These are phyloP conservation scores for Protomyces arabidopsidicola DNA, from an alignment of 1,139 yeast genomes.

Conservation along the genomic window DNA sequence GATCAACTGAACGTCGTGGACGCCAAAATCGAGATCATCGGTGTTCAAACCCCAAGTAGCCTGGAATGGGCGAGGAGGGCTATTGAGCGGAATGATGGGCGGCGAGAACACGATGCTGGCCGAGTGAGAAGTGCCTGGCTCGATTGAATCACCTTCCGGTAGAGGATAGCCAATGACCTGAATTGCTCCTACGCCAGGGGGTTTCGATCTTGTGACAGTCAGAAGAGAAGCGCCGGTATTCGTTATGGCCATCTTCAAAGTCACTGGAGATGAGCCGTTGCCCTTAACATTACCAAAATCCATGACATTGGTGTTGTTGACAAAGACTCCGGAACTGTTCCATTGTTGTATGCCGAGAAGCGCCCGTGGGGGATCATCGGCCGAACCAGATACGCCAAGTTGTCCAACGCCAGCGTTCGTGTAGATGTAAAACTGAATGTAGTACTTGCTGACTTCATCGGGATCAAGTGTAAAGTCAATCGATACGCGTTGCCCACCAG, in stretches of 20 bases:
- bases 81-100: conserved; percentile 1
- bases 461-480: neutral
- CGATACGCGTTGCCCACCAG: neutral
- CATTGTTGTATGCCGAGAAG: neutral
- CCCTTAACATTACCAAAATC: conserved; percentile 1
- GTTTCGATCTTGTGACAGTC: conserved; percentile 1
- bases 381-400: conserved; percentile 11
- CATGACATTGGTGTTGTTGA: neutral
- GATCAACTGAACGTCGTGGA: neutral
- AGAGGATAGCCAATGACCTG: neutral
- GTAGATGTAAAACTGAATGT: conserved; percentile 2
- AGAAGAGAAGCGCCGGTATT: neutral
- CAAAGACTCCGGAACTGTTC: conserved; percentile 1
- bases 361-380: conserved; percentile 2
- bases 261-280: neutral
- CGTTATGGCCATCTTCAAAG: neutral
- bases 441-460: neutral
- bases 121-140: neutral
- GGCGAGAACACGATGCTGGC: conserved; percentile 1
- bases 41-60: neutral
- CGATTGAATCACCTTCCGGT: conserved; percentile 5
- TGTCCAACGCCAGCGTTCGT: neutral
- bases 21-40: neutral
- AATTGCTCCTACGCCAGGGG: conserved; percentile 1
- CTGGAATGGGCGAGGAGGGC: neutral